These are phyloP conservation scores for Euphorbia pulcherrima DNA, from an alignment of 345 rosid genomes.

Conservation along the genomic window DNA sequence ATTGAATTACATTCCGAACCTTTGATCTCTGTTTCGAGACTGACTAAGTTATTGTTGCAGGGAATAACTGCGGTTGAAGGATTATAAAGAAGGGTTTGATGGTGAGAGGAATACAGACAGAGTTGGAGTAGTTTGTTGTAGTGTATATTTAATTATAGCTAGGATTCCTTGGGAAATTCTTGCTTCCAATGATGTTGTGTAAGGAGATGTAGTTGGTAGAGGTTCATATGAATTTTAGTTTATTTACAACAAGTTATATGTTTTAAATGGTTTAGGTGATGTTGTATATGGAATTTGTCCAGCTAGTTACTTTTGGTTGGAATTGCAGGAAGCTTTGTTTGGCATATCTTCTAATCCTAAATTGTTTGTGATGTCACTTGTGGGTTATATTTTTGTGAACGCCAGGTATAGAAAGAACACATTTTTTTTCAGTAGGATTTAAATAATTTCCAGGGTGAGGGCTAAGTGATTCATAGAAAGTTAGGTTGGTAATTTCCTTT, in stretches of 20 bases:
- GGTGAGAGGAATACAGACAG: conserved; percentile 19
- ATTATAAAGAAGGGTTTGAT: conserved; percentile 16
- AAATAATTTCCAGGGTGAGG: no score
- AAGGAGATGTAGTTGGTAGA: conserved; percentile 36
- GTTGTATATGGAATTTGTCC: conserved; percentile 42
- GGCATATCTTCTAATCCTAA: conserved; percentile 13
- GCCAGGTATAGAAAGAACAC: no score
- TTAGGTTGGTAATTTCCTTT: no score
- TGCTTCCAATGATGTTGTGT: conserved; percentile 28
- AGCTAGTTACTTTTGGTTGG: conserved; percentile 29
- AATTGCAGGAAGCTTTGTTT: conserved; percentile 21
- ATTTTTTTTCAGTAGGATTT: no score
- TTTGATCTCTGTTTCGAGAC: background rate
- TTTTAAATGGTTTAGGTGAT: no score
- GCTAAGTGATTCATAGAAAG: no score
- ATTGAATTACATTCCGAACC: background rate
- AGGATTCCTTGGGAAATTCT: conserved; percentile 31
- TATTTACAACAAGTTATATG: no score
- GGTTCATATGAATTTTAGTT: conserved; percentile 40
- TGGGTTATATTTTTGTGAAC: no score
- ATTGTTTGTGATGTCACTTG: background rate
- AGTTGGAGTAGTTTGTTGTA: conserved; percentile 28
- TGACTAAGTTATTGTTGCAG: conserved; percentile 40
- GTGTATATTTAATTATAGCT: conserved; percentile 53
- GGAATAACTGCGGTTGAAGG: conserved; percentile 47